These are phyloP conservation scores for Mucor lusitanicus DNA, from an alignment of 371 early-diverging fungal genomes.

Conservation along the genomic window DNA sequence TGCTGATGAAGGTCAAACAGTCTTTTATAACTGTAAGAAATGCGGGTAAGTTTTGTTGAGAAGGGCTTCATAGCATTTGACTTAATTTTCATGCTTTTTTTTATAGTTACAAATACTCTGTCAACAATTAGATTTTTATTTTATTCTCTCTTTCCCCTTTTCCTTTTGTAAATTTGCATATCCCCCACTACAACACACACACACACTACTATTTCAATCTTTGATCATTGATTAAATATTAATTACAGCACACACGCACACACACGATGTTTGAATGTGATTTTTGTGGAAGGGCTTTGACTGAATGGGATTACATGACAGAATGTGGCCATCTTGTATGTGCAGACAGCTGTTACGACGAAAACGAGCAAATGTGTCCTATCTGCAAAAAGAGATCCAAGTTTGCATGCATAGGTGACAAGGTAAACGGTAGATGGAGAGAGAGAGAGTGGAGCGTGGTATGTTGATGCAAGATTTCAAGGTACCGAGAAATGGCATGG, in stretches of 20 bases:
- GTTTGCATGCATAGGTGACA: conserved; percentile 13
- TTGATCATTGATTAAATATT: conserved; percentile 1
- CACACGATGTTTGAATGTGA: conserved; percentile 12
- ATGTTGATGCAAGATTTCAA: background rate
- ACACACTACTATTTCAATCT: background rate
- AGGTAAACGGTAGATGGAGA: conserved; percentile 7
- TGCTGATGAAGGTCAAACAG: conserved; percentile 99
- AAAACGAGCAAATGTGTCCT: conserved; percentile 6
- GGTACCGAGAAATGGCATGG: conserved; percentile 6
- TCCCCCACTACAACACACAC: background rate
- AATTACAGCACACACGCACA: background rate
- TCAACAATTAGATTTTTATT: conserved; percentile 36
- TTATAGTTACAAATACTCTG: conserved; percentile 48
- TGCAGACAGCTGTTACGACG: conserved; percentile 6
- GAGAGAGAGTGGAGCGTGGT: background rate
- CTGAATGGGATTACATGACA: conserved; percentile 22
- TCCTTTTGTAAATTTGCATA: conserved; percentile 4
- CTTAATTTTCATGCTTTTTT: background rate
- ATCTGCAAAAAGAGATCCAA: conserved; percentile 19
- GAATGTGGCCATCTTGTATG: conserved; percentile 30
- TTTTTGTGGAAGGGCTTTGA: conserved; percentile 12
- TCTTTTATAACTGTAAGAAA: conserved; percentile 97
- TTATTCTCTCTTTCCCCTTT: conserved; percentile 1
- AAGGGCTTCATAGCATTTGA: background rate
- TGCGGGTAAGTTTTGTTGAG: conserved; percentile 80